A percentile compares a stretch with the other conserved stretches of the same genome.
Conservation (phyloP, 352 stramenopile species). For the Globisporangium megalacanthum region DNA sequence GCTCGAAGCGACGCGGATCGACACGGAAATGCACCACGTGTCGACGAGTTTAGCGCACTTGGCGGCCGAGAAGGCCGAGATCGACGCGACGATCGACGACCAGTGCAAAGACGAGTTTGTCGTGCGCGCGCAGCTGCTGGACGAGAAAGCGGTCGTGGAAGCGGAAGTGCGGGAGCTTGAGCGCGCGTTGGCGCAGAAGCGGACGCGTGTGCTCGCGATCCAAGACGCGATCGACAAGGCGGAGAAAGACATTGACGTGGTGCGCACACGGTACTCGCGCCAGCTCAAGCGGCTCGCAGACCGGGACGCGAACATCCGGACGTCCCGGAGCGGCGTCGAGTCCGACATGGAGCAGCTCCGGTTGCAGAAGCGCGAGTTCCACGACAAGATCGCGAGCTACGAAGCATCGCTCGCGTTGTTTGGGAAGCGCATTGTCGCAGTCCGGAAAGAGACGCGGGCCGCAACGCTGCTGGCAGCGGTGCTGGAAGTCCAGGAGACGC, state of each 20-base stretch:
- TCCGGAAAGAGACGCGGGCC: constrained; percentile 69
- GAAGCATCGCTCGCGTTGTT: constrained; percentile 40
- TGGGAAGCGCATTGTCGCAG: constrained; percentile 46
- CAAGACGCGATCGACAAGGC: constrained; percentile 65
- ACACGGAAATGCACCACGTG: constrained; percentile 30
- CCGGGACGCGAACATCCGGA: constrained; percentile 63
- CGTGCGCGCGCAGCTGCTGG: constrained; percentile 39
- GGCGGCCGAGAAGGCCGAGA: constrained; percentile 62
- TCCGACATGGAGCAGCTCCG: constrained; percentile 54
- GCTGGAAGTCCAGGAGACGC: constrained; percentile 67
- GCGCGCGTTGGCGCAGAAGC: constrained; percentile 54
- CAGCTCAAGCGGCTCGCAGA: constrained; percentile 78
- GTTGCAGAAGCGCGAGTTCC: constrained; percentile 50
- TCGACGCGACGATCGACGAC: constrained; percentile 70
- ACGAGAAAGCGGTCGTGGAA: constrained; percentile 56
- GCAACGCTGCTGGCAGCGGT: constrained; percentile 56
- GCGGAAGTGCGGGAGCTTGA: constrained; percentile 73
- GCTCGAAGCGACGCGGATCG: constrained; percentile 72
- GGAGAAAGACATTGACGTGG: constrained; percentile 70
- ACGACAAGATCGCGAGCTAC: constrained; percentile 48
- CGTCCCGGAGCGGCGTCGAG: constrained; percentile 73
- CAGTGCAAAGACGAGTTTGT: constrained; percentile 66
- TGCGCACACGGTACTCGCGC: constrained; percentile 66
- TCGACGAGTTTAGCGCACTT: constrained; percentile 69
- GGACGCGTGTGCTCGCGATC: constrained; percentile 49